Conservation (phyloP, 148 eudicot species). For the Dianthus caryophyllus region DNA sequence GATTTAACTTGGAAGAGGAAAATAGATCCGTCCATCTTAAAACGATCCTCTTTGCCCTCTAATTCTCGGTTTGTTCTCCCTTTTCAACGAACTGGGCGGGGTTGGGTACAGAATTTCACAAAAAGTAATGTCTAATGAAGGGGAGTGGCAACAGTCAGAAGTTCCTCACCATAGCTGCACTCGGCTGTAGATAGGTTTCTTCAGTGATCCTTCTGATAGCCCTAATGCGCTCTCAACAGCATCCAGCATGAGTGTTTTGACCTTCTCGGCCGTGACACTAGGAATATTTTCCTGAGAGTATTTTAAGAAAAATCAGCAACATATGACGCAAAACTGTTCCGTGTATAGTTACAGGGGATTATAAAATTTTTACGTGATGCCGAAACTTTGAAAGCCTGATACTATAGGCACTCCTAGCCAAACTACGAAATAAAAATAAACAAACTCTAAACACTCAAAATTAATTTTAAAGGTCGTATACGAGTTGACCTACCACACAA, state of each 20-base stretch:
- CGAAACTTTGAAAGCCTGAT: neutral
- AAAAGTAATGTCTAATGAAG: neutral
- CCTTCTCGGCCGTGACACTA: slow-evolving; percentile 71
- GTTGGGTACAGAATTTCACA: too few relatives aligned
- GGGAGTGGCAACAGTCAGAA: neutral
- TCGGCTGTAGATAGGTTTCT: slow-evolving; percentile 62
- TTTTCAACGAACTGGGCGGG: too few relatives aligned
- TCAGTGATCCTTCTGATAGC: slow-evolving; percentile 52
- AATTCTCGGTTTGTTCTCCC: too few relatives aligned
- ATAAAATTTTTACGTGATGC: neutral
- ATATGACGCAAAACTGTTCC: neutral
- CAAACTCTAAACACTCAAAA: too few relatives aligned
- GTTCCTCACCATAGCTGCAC: slow-evolving; percentile 75
- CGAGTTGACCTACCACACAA: too few relatives aligned
- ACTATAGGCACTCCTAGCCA: too few relatives aligned
- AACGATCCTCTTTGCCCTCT: too few relatives aligned
- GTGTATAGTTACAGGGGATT: neutral
- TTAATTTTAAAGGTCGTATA: too few relatives aligned
- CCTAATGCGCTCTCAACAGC: slow-evolving; percentile 85
- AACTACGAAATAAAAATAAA: too few relatives aligned
- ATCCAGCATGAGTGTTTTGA: slow-evolving; percentile 70
- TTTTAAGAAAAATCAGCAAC: neutral
- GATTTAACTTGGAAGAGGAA: too few relatives aligned
- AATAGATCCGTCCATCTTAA: too few relatives aligned
- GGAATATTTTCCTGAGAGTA: slow-evolving; percentile 82